Conservation (phyloP, 2,329 filamentous ascomycete genomes). For the Cercospora janseana region DNA sequence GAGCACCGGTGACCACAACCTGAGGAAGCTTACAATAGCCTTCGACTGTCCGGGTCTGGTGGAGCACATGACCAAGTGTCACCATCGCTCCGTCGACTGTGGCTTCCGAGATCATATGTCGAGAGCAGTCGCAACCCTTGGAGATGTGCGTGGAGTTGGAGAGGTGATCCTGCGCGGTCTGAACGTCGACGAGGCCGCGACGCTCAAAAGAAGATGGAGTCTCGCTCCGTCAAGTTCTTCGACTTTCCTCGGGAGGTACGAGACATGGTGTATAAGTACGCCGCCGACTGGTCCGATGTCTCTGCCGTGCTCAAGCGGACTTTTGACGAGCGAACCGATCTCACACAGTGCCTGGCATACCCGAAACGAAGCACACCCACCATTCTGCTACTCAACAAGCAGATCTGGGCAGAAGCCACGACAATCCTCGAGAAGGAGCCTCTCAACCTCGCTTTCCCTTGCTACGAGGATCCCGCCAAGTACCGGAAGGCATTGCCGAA, state of each 20-base stretch:
- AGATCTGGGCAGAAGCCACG: constrained; percentile 36
- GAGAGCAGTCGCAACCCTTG: constrained; percentile 19
- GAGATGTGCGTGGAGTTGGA: constrained; percentile 26
- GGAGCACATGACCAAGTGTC: constrained; percentile 32
- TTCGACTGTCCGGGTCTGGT: constrained; percentile 27
- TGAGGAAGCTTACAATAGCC: constrained; percentile 32
- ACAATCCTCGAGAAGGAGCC: constrained; percentile 34
- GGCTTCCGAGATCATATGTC: constrained; percentile 33
- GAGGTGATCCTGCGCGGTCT: constrained; percentile 30
- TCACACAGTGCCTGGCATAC: constrained; percentile 10
- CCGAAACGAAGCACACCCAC: constrained; percentile 31
- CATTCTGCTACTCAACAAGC: constrained; percentile 39
- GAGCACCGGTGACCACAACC: constrained; percentile 28
- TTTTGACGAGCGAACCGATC: constrained; percentile 23
- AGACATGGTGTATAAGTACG: constrained; percentile 32
- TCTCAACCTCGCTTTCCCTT: constrained; percentile 28
- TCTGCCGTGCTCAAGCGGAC: constrained; percentile 19
- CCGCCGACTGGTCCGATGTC: constrained; percentile 28
- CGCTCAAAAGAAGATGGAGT: constrained; percentile 29
- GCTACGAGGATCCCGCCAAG: constrained; percentile 10
- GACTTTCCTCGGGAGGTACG: constrained; percentile 32
- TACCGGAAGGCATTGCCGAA: constrained; percentile 17
- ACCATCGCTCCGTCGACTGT: constrained; percentile 22
- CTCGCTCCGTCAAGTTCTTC: constrained; percentile 22
- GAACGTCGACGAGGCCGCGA: constrained; percentile 23